Base-by-base conservation (phyloP, 805 yeast genomes). In the Myxozyma mucilagina region DNA sequence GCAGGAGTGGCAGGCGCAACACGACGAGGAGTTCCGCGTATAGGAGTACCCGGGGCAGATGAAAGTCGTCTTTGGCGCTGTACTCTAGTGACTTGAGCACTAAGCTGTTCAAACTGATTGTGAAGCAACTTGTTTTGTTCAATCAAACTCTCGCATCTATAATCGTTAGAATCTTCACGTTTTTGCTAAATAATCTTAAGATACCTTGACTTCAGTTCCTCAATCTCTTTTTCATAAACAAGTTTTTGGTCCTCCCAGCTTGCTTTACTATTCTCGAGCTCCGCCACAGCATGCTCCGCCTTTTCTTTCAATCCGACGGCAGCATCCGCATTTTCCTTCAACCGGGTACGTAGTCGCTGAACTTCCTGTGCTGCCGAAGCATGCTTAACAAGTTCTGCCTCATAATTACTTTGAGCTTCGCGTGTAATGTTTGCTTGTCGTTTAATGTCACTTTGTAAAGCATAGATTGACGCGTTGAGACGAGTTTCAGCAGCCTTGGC, bases 81-180 rank as follows among this genome's bases (percentile, higher is more conserved):
- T 10, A 57, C 54, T 18, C 64, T 59, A 20, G 52, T 24, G n/a
- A 63, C 64, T 16, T 68, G 68, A 9, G 60, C 18, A 39, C 65
- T 71, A 32, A 70, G 53, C 9, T 71, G 67, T 60, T 87, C 93
- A 32, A 90, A 73, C 72, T 89, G 94, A 64, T 84, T 85, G 61
- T 86, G 80, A 16, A 90, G 75, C 4, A 89, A 77, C 52, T 82
- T 77, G 70, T 89, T 88, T 70, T 89, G 96, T n/a, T 82, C 78
- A 13, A 82, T 76, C 42, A 89, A 73, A 55, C 86, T 91, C 24
- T 81, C 79, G 31, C 82, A 69, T 62, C 65, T 57, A 18, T 13
- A 18, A 20, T 41, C 4, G 45, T 20, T 13, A 14, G 16, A 41
- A 16, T 8, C 18, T 41, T 32, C 31, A 32, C 13, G 44, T 24